Base-by-base conservation (phyloP, 2,329 filamentous ascomycete genomes). In the Aspergillus sp. region DNA sequence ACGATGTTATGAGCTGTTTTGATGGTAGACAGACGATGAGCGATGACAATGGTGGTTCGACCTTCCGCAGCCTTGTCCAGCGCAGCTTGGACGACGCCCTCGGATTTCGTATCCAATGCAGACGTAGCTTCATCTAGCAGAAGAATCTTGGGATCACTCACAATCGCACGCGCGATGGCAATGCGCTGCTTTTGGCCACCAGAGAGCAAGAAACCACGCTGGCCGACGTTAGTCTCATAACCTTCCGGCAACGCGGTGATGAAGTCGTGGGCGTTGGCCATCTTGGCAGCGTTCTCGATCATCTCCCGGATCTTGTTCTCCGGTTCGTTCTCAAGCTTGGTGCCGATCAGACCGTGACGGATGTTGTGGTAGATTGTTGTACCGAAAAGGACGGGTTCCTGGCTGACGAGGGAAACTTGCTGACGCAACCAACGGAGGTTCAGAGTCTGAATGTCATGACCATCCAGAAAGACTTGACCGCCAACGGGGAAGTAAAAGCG, bases 131-230 rank as follows among this genome's bases (percentile, higher is more conserved):
- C 94, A 60, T 99, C 94, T 4, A 99, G 85, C 0, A 99, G 81
- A 1, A 99, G 80, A 64, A 99, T 86, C 76, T 92, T 95, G 0
- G 93, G 93, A 63, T 97, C 89, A 16, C 88, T 93, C 25, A 97
- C 90, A 52, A 97, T 84, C 36, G 92, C 92, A 65, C 91, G 82
- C 6, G 93, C 91, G 71, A 97, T 97, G 11, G 93, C 92, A 66
- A 97, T 95, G 62, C 94, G 89, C 73, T 97, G 94, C 72, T 97
- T 96, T 73, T 99, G 94, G 32, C 94, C 94, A 69, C 94, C 94
- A 50, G 90, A 96, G 7, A 99, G 80, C 48, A 97, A 76, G 68
- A 96, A 96, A 9, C 94, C 94, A 57, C 92, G 87, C 71, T 97
- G 91, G 52, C 94, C 94, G n/a, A 97, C 93, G 59, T 95, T 87